Percentiles rank a stretch among this genome's conserved stretches.
Conservation (phyloP, 139 green algal genomes). For the Chlorella sp. region DNA sequence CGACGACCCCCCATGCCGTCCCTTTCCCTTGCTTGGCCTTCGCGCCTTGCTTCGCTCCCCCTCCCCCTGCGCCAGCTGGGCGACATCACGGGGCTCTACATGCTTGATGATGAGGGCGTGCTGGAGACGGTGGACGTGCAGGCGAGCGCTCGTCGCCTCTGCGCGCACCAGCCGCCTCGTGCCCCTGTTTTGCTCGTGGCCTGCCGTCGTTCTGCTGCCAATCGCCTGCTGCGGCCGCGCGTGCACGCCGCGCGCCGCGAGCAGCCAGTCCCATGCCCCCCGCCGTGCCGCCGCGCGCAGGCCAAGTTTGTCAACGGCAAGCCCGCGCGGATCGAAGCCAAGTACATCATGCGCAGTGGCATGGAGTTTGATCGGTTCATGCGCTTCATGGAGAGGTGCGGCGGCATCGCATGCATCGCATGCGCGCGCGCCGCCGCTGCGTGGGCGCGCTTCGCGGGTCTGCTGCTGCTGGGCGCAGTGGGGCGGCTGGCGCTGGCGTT, state of each 20-base stretch:
- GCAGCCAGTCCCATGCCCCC: too few relatives aligned
- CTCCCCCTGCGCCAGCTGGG: too few relatives aligned
- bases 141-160: background rate
- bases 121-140: conserved; percentile 92
- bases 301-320: conserved; percentile 99
- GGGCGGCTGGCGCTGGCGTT: too few relatives aligned
- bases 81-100: conserved; percentile 96
- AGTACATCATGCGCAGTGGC: conserved; percentile 60
- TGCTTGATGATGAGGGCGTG: conserved; percentile 93
- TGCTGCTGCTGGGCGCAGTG: conserved; percentile 3
- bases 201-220: too few relatives aligned
- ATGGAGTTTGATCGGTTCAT: background rate
- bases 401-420: background rate
- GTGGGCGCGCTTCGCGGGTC: background rate
- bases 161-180: too few relatives aligned
- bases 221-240: too few relatives aligned
- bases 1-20: too few relatives aligned
- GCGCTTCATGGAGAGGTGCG: background rate
- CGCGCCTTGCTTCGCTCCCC: too few relatives aligned
- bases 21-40: too few relatives aligned
- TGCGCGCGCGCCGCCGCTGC: background rate
- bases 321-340: conserved; percentile 67
- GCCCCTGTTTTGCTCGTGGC: too few relatives aligned
- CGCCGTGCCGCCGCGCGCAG: conserved; percentile 34
- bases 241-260: too few relatives aligned